phyloP scores from a whole-genome alignment of 257 asterid genomes.

The Catharanthus roseus region DNA sequence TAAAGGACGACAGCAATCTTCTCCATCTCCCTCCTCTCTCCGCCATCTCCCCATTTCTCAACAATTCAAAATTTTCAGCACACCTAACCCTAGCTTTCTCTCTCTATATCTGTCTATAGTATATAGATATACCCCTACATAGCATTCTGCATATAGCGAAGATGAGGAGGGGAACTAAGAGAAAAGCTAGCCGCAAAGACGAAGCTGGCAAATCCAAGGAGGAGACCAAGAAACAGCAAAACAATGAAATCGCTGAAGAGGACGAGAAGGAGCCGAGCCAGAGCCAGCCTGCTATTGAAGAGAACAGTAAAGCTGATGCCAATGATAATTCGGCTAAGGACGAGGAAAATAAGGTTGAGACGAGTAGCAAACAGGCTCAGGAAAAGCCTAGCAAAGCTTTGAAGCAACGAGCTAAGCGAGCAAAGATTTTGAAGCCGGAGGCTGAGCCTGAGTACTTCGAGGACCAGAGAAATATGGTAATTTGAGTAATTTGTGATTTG shows the following conservation, averaged over 20 bases:
- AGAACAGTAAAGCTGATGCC: slow-evolving; percentile 7
- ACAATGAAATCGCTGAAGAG: slow-evolving; percentile 9
- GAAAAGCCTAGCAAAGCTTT: slow-evolving; percentile 33
- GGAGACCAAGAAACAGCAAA: slow-evolving; percentile 9
- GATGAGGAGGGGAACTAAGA: slow-evolving; percentile 66
- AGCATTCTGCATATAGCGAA: slow-evolving; percentile 2
- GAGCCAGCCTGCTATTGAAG: slow-evolving; percentile 23
- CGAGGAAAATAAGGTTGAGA: slow-evolving; percentile 12
- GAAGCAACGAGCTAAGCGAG: slow-evolving; percentile 45
- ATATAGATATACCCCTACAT: background rate
- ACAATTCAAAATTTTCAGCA: slow-evolving; percentile 16
- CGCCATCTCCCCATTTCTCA: slow-evolving; percentile 10
- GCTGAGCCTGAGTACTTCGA: slow-evolving; percentile 60
- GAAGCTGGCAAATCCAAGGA: slow-evolving; percentile 21
- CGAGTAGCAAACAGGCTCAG: slow-evolving; percentile 1
- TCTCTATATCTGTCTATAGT: background rate
- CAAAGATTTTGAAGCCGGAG: slow-evolving; percentile 37
- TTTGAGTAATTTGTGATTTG: background rate
- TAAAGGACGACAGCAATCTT: background rate
- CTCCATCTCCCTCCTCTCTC: slow-evolving; percentile 12
- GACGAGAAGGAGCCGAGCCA: slow-evolving; percentile 12
- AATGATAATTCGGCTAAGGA: slow-evolving; percentile 2
- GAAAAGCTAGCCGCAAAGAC: slow-evolving; percentile 40
- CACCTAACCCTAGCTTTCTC: slow-evolving; percentile 20
- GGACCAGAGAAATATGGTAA: slow-evolving; percentile 73